These are phyloP conservation scores for Magnolia officinalis DNA, from an alignment of 164 flowering plant genomes.

Conservation along the genomic window DNA sequence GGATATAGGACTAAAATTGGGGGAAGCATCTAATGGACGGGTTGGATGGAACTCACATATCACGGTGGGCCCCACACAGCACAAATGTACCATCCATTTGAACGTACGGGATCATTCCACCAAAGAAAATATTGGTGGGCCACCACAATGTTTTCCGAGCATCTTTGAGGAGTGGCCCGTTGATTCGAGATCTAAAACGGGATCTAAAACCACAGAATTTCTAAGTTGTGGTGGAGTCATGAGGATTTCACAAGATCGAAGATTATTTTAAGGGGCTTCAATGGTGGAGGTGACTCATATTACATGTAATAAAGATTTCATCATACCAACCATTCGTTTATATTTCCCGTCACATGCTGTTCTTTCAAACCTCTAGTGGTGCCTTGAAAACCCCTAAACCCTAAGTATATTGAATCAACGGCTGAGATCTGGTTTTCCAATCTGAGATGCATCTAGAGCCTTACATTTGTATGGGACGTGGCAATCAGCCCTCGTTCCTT, in stretches of 20 bases:
- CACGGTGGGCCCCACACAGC: too few species aligned
- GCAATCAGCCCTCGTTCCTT: not conserved
- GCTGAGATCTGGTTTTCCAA: not conserved
- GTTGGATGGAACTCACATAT: too few species aligned
- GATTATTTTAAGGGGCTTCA: slow-evolving; percentile 2
- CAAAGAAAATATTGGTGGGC: not conserved
- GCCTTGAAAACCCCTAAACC: too few species aligned
- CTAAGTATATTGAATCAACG: not conserved
- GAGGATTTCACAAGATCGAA: slow-evolving; percentile 4
- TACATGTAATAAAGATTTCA: not conserved
- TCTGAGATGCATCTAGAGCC: not conserved
- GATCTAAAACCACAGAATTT: not conserved
- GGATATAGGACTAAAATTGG: too few species aligned
- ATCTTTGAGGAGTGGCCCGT: not conserved
- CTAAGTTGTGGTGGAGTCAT: not conserved
- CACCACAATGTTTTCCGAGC: not conserved
- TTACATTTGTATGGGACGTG: not conserved
- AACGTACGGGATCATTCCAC: too few species aligned
- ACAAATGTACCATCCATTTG: too few species aligned
- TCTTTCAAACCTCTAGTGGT: too few species aligned
- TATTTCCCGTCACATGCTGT: not conserved
- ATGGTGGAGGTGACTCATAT: slow-evolving; percentile 3
- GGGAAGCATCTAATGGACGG: too few species aligned
- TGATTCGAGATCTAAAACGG: not conserved
- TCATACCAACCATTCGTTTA: not conserved